A percentile compares a stretch with the other conserved stretches of the same genome.
Evolutionary conservation across 2,329 filamentous ascomycete genomes (phyloP).

Genomic region (Cercospora brassicicola): DNA sequence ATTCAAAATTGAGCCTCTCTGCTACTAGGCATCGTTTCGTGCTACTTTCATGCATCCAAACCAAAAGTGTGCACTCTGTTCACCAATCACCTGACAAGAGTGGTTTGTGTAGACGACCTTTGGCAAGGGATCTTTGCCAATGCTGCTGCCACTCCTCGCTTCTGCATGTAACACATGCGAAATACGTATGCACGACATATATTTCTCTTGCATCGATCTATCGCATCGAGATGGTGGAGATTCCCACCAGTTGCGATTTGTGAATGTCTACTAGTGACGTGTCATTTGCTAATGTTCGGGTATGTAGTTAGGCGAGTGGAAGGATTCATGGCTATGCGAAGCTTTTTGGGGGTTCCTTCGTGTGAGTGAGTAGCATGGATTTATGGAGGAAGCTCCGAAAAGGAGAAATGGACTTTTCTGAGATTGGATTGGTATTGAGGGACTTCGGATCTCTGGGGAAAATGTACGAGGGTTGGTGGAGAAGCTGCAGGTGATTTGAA

Average conservation of each 20-base stretch:
- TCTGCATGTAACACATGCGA: not conserved
- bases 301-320: not conserved
- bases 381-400: not conserved
- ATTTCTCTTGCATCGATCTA: not conserved
- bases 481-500: not conserved
- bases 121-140: not conserved
- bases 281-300: not conserved
- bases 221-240: not conserved
- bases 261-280: not conserved
- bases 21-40: not conserved
- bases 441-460: too few species aligned
- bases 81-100: not conserved
- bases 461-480: too few species aligned
- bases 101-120: not conserved
- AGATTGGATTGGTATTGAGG: not conserved
- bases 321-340: not conserved
- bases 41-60: not conserved
- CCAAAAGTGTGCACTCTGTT: not conserved
- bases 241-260: not conserved
- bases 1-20: not conserved
- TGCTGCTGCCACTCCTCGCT: not conserved
- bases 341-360: not conserved
- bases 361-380: not conserved
- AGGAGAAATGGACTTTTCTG: not conserved
- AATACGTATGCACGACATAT: not conserved